Conservation (phyloP, 1,284 basidiomycete species). For the Cyathus pygmaeus region DNA sequence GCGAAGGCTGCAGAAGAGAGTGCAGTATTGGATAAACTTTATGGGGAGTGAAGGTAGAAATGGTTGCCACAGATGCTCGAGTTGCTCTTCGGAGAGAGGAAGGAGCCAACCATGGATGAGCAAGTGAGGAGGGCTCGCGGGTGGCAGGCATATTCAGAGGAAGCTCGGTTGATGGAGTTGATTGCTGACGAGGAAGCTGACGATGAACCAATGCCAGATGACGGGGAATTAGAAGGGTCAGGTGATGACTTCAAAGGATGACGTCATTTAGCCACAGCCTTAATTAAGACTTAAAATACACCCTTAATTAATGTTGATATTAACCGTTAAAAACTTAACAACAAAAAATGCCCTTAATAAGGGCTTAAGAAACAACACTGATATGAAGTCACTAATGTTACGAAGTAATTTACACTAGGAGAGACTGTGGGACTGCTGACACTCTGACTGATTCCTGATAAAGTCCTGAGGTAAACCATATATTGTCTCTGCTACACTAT, state of each 20-base stretch:
- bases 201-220: conserved; percentile 16
- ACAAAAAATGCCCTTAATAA: no score
- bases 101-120: conserved; percentile 9
- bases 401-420: no score
- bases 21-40: conserved; percentile 5
- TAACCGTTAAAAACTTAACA: background rate
- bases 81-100: conserved; percentile 9
- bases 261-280: conserved; percentile 7
- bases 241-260: conserved; percentile 17
- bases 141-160: conserved; percentile 12
- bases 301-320: conserved; percentile 17
- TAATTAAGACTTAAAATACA: conserved; percentile 18
- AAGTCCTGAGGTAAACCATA: no score
- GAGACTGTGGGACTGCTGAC: no score
- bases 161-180: conserved; percentile 21
- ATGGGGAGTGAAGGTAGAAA: conserved; percentile 8
- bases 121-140: background rate
- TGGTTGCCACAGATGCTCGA: conserved; percentile 14
- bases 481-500: no score
- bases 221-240: conserved; percentile 15
- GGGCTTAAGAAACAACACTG: no score
- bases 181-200: conserved; percentile 22
- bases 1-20: no score
- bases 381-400: no score
- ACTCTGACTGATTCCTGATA: no score